Base-by-base conservation (phyloP, 2,329 filamentous ascomycete genomes). In the Venturia effusa region DNA sequence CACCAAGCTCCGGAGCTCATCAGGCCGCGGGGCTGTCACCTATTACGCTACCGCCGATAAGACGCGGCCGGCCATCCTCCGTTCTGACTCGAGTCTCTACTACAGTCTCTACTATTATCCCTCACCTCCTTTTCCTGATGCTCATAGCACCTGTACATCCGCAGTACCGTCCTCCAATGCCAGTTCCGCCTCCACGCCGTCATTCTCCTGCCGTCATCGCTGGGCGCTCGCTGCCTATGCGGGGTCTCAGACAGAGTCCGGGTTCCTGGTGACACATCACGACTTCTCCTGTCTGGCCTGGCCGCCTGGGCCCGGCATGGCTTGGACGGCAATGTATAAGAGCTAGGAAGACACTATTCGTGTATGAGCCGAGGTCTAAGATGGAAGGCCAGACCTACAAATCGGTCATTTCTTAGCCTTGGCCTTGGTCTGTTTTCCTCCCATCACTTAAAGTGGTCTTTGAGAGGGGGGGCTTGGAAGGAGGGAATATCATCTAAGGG, bases 181-280 rank as follows among this genome's bases (percentile, higher is more conserved):
- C 34, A 22, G n/a, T 34, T 30, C 34, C 37, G 11, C 34, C 17
- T 60, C 59, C 30, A 40, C 59, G 43, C 17, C 59, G 37, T 60
- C 59, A 60, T 60, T 17, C 22, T 17, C 11, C 15, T 22, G 37
- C 34, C 40, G 34, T 43, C 59, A 60, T 37, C 40, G 59, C 59
- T 30, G 51, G 24, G 34, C 34, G 11, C n/a, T 24, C 34, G 11
- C n/a, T 24, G 57, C 24, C 39, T 24, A 41, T 60, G 59, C 59
- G 59, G 37, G 37, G 59, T 60, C 59, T 41, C 59, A 60, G 40
- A 43, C 43, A 40, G 8, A 60, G 59, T n/a, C n/a, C n/a, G n/a
- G n/a, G n/a, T n/a, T n/a, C 59, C 59, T 41, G 30, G 59, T 60
- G 59, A 60, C 59, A 34, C 51, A 57, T 57, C 51, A 57, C 51